Conservation (phyloP, 148 eudicot genomes). For the Chenopodium berlandieri region DNA sequence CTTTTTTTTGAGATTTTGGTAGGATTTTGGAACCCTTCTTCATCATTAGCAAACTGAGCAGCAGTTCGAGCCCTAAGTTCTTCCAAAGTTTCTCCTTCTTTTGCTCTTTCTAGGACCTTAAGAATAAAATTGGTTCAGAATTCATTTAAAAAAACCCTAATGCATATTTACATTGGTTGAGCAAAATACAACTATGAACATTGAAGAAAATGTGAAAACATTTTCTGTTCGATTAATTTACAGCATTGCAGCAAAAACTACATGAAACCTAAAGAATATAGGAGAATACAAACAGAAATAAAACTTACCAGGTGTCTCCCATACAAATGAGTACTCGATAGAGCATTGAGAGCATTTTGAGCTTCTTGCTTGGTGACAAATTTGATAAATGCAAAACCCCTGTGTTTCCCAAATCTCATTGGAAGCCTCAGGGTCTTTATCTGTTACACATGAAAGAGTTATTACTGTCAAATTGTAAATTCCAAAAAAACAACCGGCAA, state of each 20-base stretch:
- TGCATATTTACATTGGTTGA: neutral
- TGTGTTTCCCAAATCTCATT: constrained; percentile 71
- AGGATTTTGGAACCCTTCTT: constrained; percentile 36
- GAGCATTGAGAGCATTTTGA: constrained; percentile 80
- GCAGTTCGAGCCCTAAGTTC: constrained; percentile 87
- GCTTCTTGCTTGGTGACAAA: constrained; percentile 93
- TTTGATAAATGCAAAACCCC: constrained; percentile 97
- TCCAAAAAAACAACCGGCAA: neutral
- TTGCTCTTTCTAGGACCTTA: constrained; percentile 90
- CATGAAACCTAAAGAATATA: neutral
- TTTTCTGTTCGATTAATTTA: neutral
- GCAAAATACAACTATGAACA: neutral
- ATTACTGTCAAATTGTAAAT: neutral
- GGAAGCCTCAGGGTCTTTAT: constrained; percentile 85
- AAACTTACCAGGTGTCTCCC: constrained; percentile 91
- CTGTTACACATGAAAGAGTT: constrained; percentile 31
- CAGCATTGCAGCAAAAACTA: neutral
- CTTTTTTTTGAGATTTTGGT: constrained; percentile 61
- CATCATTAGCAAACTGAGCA: constrained; percentile 66
- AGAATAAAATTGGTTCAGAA: constrained; percentile 16
- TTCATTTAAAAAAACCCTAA: neutral
- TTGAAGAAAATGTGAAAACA: neutral
- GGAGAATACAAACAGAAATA: neutral
- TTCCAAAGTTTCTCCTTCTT: constrained; percentile 89
- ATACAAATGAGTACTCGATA: constrained; percentile 83